phyloP scores from a whole-genome alignment of 257 asterid species.

The Mentha longifolia region DNA sequence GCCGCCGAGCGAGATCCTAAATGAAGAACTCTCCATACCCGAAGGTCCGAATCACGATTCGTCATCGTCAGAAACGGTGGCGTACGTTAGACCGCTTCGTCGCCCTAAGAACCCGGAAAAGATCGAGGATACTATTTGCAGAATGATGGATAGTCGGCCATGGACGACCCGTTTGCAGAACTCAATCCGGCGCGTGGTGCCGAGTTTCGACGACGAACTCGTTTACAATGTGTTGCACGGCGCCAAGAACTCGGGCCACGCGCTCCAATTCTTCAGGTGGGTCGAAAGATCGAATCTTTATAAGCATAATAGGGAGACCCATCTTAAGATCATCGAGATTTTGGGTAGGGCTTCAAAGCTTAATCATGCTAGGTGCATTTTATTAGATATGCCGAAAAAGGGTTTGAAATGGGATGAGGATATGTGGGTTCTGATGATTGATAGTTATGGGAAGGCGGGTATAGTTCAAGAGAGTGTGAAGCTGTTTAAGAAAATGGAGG shows the following conservation, averaged over 20 bases:
- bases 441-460: slow-evolving; percentile 79
- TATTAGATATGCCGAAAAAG: slow-evolving; percentile 83
- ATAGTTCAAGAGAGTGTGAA: slow-evolving; percentile 97
- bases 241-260: slow-evolving; percentile 72
- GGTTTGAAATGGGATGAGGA: slow-evolving; percentile 94
- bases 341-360: slow-evolving; percentile 75
- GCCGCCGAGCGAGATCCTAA: slow-evolving; percentile 27
- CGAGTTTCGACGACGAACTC: slow-evolving; percentile 68
- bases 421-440: slow-evolving; percentile 79
- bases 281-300: slow-evolving; percentile 76
- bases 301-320: slow-evolving; percentile 66
- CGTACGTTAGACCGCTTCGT: neutral
- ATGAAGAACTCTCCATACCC: slow-evolving; percentile 29
- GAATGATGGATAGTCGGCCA: slow-evolving; percentile 88
- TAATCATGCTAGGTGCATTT: slow-evolving; percentile 86
- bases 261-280: slow-evolving; percentile 98
- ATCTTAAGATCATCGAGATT: slow-evolving; percentile 74
- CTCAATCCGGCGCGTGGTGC: slow-evolving; percentile 75
- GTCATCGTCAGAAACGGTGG: neutral
- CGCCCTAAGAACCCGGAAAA: slow-evolving; percentile 55
- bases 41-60: slow-evolving; percentile 33
- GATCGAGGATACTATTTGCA: slow-evolving; percentile 63
- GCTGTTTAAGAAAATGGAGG: slow-evolving; percentile 79
- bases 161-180: slow-evolving; percentile 95
- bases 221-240: slow-evolving; percentile 80